A percentile compares a stretch with the other conserved stretches of the same genome.
phyloP scores from a whole-genome alignment of 495 filamentous ascomycete species.

The Haplographium delicatum region DNA sequence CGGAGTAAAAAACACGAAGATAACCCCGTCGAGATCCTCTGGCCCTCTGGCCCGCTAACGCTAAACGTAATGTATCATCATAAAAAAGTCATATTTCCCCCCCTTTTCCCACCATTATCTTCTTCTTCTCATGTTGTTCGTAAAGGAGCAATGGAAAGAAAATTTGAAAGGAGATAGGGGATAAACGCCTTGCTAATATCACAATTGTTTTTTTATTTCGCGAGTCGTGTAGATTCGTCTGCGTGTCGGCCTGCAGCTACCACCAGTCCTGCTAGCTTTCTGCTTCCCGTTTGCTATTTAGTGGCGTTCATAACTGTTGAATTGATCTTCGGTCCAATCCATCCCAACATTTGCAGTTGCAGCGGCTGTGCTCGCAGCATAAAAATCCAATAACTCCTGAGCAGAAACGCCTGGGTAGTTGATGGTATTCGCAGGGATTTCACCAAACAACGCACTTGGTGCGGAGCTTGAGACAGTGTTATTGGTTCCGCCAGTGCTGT shows the following conservation, averaged over 20 bases:
- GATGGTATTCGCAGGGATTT: conserved; percentile 14
- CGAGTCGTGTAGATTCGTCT: not conserved
- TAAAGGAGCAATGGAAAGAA: conserved; percentile 7
- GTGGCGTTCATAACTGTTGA: conserved; percentile 10
- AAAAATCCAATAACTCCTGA: conserved; percentile 23
- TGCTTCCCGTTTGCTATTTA: conserved; percentile 6
- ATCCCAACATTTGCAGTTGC: conserved; percentile 11
- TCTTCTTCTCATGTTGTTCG: not conserved
- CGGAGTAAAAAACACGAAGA: conserved; percentile 12
- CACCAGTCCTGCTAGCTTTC: conserved; percentile 18
- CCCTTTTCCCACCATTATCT: not conserved
- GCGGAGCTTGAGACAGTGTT: conserved; percentile 15
- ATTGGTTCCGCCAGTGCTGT: conserved; percentile 13
- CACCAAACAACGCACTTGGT: conserved; percentile 24
- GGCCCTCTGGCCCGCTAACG: not conserved
- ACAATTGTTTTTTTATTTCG: conserved; percentile 16
- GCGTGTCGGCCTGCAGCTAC: conserved; percentile 16
- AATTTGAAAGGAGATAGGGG: conserved; percentile 5
- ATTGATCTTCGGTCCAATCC: conserved; percentile 24
- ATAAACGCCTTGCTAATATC: conserved; percentile 24
- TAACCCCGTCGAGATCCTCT: conserved; percentile 20
- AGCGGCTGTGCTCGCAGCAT: conserved; percentile 22
- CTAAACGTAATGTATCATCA: conserved; percentile 9
- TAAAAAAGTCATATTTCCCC: not conserved
- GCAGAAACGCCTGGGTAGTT: conserved; percentile 18